A percentile compares a stretch with the other conserved stretches of the same genome.
Evolutionary conservation across 2,329 filamentous ascomycete species (phyloP).

Genomic region (Talaromyces sp.): DNA sequence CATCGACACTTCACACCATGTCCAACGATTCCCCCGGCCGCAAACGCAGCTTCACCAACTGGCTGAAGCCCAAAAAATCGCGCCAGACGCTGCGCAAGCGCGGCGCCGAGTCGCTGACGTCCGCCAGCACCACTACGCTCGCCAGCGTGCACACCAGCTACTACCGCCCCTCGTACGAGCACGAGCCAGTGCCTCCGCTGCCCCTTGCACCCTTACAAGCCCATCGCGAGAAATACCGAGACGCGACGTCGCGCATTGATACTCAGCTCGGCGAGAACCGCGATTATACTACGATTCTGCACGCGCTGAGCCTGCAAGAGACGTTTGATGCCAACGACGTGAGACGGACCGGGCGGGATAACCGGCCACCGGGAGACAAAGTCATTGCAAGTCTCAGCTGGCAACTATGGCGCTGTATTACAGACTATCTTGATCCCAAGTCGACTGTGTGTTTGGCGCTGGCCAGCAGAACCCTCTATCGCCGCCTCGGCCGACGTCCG

Average conservation of each 20-base stretch:
- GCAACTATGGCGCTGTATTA: slow-evolving; percentile 44
- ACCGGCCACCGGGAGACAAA: slow-evolving; percentile 33
- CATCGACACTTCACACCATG: not conserved
- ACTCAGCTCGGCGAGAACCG: slow-evolving; percentile 32
- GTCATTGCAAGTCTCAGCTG: slow-evolving; percentile 43
- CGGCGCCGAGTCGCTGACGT: slow-evolving; percentile 1
- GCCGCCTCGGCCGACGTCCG: slow-evolving; percentile 37
- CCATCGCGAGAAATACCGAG: slow-evolving; percentile 30
- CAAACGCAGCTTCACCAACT: slow-evolving; percentile 9
- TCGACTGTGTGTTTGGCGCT: slow-evolving; percentile 49
- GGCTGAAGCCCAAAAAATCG: slow-evolving; percentile 15
- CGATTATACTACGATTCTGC: slow-evolving; percentile 34
- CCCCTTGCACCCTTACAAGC: slow-evolving; percentile 28
- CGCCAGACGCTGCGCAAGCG: slow-evolving; percentile 14
- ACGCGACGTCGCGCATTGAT: slow-evolving; percentile 24
- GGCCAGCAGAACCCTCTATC: slow-evolving; percentile 44
- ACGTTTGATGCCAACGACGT: slow-evolving; percentile 18
- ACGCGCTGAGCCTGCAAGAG: slow-evolving; percentile 30
- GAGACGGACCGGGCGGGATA: slow-evolving; percentile 14
- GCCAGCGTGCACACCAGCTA: slow-evolving; percentile 5
- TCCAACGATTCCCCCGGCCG: not conserved
- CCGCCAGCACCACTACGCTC: slow-evolving; percentile 10
- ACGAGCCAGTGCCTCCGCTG: slow-evolving; percentile 2
- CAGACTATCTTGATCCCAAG: slow-evolving; percentile 37
- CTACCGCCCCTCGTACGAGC: slow-evolving; percentile 5